These are phyloP conservation scores for Plasmodium knowlesi DNA, from an alignment of 169 alveolate genomes.

Conservation along the genomic window DNA sequence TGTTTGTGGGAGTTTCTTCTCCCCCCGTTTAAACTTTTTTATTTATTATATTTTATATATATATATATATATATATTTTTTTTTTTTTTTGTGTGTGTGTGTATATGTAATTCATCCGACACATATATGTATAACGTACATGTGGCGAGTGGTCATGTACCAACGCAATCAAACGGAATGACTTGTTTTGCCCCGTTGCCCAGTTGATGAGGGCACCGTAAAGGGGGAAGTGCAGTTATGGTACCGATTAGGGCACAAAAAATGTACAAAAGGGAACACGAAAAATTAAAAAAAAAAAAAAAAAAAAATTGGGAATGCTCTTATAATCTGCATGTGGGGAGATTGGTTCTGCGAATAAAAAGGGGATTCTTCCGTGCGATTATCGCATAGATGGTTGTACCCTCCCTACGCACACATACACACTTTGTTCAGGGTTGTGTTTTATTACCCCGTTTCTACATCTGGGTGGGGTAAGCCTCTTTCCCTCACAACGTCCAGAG, in stretches of 20 bases:
- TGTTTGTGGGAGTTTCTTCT: not conserved
- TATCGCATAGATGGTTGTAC: not conserved
- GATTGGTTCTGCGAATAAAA: not conserved
- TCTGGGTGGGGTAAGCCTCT: slow-evolving; percentile 26
- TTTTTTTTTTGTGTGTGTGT: not conserved
- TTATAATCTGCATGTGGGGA: not conserved
- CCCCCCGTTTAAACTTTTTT: not conserved
- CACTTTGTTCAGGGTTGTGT: not conserved
- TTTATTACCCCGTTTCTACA: slow-evolving; percentile 5
- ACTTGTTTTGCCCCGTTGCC: not conserved
- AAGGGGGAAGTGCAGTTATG: not conserved
- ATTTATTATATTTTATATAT: too few relatives aligned
- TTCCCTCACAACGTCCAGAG: slow-evolving; percentile 42
- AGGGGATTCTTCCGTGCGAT: not conserved
- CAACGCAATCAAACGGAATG: not conserved
- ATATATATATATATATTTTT: too few relatives aligned
- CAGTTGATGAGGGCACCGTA: not conserved
- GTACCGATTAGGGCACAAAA: not conserved
- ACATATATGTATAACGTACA: not conserved
- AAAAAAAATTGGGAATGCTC: not conserved
- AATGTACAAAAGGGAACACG: not conserved
- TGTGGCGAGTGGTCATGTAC: not conserved
- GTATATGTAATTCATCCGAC: not conserved
- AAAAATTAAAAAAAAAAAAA: not conserved
- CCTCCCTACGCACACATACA: too few relatives aligned